These are phyloP conservation scores for Mollisia scopiformis DNA, from an alignment of 2,329 filamentous ascomycete genomes.

Conservation along the genomic window DNA sequence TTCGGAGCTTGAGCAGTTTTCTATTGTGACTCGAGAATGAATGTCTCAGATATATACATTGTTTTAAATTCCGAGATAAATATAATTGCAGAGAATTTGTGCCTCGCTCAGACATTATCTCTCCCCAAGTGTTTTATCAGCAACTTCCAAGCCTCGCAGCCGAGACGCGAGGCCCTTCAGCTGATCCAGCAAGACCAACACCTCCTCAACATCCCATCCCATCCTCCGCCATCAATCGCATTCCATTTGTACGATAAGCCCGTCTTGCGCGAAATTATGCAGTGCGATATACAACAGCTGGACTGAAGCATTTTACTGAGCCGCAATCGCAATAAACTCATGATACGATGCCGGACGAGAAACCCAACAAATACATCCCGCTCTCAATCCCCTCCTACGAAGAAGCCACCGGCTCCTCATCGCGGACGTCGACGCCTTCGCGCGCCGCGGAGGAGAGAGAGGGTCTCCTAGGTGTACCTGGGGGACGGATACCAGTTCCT, in stretches of 20 bases:
- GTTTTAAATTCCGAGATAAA: not conserved
- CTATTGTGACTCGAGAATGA: not conserved
- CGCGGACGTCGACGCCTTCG: slow-evolving; percentile 52
- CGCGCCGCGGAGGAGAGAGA: slow-evolving; percentile 75
- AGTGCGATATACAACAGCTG: slow-evolving; percentile 32
- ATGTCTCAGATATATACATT: not conserved
- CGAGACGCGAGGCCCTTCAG: slow-evolving; percentile 22
- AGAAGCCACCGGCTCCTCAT: slow-evolving; percentile 67
- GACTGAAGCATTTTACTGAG: slow-evolving; percentile 25
- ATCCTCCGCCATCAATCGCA: slow-evolving; percentile 8
- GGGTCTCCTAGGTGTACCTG: slow-evolving; percentile 65
- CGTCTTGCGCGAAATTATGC: slow-evolving; percentile 12
- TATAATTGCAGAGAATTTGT: too few relatives aligned
- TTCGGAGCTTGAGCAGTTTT: not conserved
- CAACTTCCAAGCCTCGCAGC: slow-evolving; percentile 22
- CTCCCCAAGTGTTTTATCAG: slow-evolving; percentile 22
- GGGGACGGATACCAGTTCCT: slow-evolving; percentile 43
- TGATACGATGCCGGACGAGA: slow-evolving; percentile 49
- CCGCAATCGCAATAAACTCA: slow-evolving; percentile 1
- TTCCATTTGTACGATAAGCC: too few relatives aligned
- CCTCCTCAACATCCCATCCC: slow-evolving; percentile 6
- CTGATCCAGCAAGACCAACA: slow-evolving; percentile 9
- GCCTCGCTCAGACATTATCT: slow-evolving; percentile 4
- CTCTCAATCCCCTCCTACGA: slow-evolving; percentile 83
- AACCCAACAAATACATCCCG: slow-evolving; percentile 58